phyloP scores from a whole-genome alignment of 345 rosid species.

The Salix arbutifolia region DNA sequence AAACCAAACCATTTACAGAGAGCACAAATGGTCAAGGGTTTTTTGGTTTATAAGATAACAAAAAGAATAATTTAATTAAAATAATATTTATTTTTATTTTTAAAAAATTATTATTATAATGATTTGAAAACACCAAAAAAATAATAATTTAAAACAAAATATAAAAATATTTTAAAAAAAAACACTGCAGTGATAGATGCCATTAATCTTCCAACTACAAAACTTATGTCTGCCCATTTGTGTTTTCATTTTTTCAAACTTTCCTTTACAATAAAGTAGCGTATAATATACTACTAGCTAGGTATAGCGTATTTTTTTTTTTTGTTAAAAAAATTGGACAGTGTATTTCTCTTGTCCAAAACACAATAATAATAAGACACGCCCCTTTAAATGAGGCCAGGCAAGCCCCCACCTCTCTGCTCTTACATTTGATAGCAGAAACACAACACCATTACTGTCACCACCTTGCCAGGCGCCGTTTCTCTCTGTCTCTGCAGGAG shows the following conservation, averaged over 20 bases:
- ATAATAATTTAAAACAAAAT: too few relatives aligned
- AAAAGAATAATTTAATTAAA: background rate
- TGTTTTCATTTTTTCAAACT: background rate
- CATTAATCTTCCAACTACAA: background rate
- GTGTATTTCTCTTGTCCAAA: background rate
- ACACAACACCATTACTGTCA: background rate
- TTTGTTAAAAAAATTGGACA: too few relatives aligned
- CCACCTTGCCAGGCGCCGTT: slow-evolving; percentile 17
- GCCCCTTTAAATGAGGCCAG: background rate
- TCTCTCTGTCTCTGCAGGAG: slow-evolving; percentile 8
- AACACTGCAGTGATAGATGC: background rate
- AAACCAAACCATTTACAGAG: slow-evolving; percentile 17
- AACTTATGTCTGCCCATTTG: background rate
- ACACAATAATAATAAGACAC: background rate
- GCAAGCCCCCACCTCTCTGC: background rate
- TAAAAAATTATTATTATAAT: too few relatives aligned
- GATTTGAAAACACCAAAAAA: too few relatives aligned
- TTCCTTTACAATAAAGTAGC: background rate
- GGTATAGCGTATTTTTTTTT: background rate
- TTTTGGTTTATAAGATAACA: slow-evolving; percentile 25
- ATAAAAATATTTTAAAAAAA: too few relatives aligned
- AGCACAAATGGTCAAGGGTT: slow-evolving; percentile 21
- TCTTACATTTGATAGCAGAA: slow-evolving; percentile 9
- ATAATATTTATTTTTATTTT: too few relatives aligned
- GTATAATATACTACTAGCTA: background rate